phyloP scores from a whole-genome alignment of 345 rosid species.

The Geranium brycei region DNA sequence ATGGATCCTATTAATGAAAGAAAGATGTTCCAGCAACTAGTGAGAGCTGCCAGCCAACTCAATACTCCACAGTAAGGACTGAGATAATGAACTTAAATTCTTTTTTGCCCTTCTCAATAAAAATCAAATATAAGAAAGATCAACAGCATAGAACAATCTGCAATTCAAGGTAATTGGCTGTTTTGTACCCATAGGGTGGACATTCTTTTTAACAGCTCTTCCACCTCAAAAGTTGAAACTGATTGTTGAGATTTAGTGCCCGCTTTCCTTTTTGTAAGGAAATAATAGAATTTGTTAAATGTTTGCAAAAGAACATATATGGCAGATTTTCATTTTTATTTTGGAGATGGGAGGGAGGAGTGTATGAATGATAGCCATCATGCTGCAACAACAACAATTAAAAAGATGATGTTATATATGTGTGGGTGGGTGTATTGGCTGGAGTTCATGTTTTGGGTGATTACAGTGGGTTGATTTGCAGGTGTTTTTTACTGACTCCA shows the following conservation, averaged over 20 bases:
- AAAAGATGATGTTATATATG: not conserved
- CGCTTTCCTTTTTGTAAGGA: no score
- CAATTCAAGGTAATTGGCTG: no score
- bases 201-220: no score
- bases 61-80: slow-evolving; percentile 81
- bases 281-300: no score
- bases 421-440: not conserved
- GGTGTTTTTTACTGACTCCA: slow-evolving; percentile 87
- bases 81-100: not conserved
- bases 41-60: slow-evolving; percentile 85
- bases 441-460: not conserved
- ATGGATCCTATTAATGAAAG: slow-evolving; percentile 96
- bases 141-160: not conserved
- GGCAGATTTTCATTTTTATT: no score
- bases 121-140: not conserved
- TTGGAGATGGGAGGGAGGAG: no score
- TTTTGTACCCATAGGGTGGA: no score
- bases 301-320: no score
- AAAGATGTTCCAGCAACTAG: slow-evolving; percentile 96
- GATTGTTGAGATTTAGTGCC: no score
- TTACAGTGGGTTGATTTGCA: slow-evolving; percentile 11
- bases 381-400: not conserved
- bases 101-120: not conserved
- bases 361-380: not conserved
- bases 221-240: no score